These are phyloP conservation scores for Picochlorum sp. DNA, from an alignment of 139 green algal species.

Conservation along the genomic window DNA sequence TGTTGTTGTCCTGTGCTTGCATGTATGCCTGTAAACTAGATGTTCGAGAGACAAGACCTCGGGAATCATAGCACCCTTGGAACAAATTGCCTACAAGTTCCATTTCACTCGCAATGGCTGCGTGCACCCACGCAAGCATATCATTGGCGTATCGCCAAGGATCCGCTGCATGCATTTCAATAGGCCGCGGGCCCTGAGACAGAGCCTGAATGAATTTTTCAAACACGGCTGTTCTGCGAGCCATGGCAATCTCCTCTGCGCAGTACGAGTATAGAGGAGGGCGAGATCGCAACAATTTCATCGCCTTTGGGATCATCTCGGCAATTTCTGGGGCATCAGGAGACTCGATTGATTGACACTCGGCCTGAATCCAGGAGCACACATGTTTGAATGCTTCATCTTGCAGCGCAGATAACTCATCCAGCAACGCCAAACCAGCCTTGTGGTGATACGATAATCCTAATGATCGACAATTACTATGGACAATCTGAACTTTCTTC, in stretches of 20 bases:
- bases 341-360: slow-evolving; percentile 80
- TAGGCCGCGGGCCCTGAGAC: slow-evolving; percentile 82
- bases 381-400: slow-evolving; percentile 90
- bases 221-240: slow-evolving; percentile 89
- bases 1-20: background rate
- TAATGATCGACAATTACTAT: slow-evolving; percentile 85
- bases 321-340: slow-evolving; percentile 80
- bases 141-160: slow-evolving; percentile 76
- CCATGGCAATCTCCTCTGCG: slow-evolving; percentile 76
- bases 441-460: slow-evolving; percentile 85
- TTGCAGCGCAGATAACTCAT: slow-evolving; percentile 87
- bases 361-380: slow-evolving; percentile 90
- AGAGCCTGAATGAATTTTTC: slow-evolving; percentile 70
- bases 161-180: slow-evolving; percentile 95
- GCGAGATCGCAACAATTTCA: slow-evolving; percentile 65
- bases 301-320: slow-evolving; percentile 62
- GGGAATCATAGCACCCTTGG: slow-evolving; percentile 38
- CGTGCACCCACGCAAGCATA: slow-evolving; percentile 97
- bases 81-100: slow-evolving; percentile 87
- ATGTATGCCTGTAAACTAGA: background rate
- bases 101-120: slow-evolving; percentile 73
- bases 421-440: slow-evolving; percentile 95
- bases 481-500: slow-evolving; percentile 74
- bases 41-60: background rate
- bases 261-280: slow-evolving; percentile 92